Percentiles rank a stretch among this genome's conserved stretches.
These are phyloP conservation scores for Chlorella sp. DNA, from an alignment of 139 green algal genomes.

Conservation along the genomic window DNA sequence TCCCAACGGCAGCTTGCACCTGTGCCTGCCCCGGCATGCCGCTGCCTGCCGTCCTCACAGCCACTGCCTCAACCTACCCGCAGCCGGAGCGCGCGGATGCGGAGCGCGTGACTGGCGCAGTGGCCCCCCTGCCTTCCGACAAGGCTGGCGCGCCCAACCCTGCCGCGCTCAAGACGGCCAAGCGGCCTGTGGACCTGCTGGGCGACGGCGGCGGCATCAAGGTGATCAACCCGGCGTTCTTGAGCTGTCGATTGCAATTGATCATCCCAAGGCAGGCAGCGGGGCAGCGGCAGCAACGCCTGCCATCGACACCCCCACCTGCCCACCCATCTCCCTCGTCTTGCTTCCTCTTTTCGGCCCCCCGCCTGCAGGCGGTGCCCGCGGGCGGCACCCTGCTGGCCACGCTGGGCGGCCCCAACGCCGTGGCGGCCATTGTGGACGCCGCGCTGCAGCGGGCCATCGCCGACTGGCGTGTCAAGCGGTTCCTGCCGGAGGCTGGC, in stretches of 20 bases:
- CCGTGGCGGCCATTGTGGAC: background rate
- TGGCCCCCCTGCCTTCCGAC: background rate
- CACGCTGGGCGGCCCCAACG: background rate
- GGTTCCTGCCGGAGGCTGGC: background rate
- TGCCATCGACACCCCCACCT: too few relatives aligned
- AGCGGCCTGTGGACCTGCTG: background rate
- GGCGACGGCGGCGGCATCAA: background rate
- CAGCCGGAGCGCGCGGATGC: background rate
- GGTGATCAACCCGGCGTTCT: background rate
- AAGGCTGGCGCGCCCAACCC: background rate
- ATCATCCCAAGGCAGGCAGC: too few relatives aligned
- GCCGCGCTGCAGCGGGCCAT: background rate
- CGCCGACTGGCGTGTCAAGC: conserved; percentile 3
- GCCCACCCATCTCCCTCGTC: too few relatives aligned
- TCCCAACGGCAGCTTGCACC: background rate
- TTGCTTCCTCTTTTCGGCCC: too few relatives aligned
- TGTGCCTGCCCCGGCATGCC: background rate
- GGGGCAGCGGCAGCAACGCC: too few relatives aligned
- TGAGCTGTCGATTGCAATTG: too few relatives aligned
- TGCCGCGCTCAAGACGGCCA: background rate
- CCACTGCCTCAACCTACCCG: background rate
- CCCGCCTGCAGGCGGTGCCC: background rate
- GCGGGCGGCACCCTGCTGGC: background rate
- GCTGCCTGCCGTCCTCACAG: background rate
- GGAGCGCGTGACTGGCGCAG: background rate